Conservation (phyloP, 164 flowering plant genomes). For the Taxillus chinensis region DNA sequence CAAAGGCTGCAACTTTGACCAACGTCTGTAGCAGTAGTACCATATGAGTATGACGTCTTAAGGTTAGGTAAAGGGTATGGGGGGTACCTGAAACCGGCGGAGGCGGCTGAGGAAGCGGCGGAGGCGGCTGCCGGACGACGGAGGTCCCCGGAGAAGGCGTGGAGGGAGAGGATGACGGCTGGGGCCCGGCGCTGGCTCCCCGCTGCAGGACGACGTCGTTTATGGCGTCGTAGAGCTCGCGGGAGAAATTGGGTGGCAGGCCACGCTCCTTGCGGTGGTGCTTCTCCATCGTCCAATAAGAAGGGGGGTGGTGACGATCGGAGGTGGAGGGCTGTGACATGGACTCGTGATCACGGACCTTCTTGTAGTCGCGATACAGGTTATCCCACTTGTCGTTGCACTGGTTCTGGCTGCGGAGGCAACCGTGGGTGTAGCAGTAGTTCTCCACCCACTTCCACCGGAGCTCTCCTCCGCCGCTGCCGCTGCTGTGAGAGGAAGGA, state of each 20-base stretch:
- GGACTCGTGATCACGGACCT: conserved; percentile 27
- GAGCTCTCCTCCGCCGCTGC: conserved; percentile 21
- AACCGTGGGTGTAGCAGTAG: conserved; percentile 31
- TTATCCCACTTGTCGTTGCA: conserved; percentile 47
- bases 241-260: conserved; percentile 26
- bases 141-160: conserved; percentile 3
- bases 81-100: conserved; percentile 19
- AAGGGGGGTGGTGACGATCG: not conserved
- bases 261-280: conserved; percentile 24
- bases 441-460: conserved; percentile 44
- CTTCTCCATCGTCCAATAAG: conserved; percentile 34
- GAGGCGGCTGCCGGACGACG: conserved; percentile 4
- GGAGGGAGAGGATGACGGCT: conserved; percentile 1
- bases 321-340: not conserved
- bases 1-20: conserved; percentile 17
- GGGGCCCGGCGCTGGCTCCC: not conserved
- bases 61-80: not conserved
- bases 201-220: conserved; percentile 20
- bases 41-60: not conserved
- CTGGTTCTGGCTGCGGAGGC: conserved; percentile 35
- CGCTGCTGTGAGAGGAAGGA: conserved; percentile 1
- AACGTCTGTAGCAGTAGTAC: too few species aligned
- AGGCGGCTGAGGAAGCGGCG: conserved; percentile 7
- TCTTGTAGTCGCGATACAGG: conserved; percentile 35
- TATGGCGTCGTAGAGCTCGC: conserved; percentile 24